Conservation (phyloP, 306 rosid species). For the Spatholobus suberectus region DNA sequence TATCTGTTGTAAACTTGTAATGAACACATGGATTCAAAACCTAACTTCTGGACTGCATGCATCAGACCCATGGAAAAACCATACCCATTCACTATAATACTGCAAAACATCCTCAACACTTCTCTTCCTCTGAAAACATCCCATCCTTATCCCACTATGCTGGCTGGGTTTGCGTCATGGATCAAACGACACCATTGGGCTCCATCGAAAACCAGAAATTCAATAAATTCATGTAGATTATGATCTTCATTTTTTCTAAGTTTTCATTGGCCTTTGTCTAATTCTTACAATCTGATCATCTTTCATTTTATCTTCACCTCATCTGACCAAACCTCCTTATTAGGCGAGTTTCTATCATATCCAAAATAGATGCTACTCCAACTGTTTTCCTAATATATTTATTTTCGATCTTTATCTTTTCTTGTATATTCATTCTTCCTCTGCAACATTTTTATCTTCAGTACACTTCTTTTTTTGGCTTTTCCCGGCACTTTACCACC, state of each 20-base stretch:
- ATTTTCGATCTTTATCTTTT: not conserved
- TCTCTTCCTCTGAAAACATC: not conserved
- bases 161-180: too few species aligned
- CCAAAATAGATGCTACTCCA: not conserved
- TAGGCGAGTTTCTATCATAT: not conserved
- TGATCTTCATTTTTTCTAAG: not conserved
- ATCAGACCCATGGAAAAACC: not conserved
- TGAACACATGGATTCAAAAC: not conserved
- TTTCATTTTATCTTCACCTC: not conserved
- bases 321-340: not conserved
- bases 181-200: not conserved
- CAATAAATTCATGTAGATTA: not conserved
- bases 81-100: not conserved
- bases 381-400: not conserved
- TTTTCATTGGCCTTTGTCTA: not conserved
- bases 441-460: not conserved
- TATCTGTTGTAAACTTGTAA: constrained; percentile 10
- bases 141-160: not conserved
- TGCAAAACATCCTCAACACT: not conserved
- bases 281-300: not conserved
- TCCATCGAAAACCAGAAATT: not conserved
- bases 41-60: not conserved
- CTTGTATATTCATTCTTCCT: not conserved
- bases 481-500: not conserved
- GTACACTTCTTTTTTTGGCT: not conserved